Evolutionary conservation across 148 eudicot genomes (phyloP).

Genomic region (Euryodendron excelsum): DNA sequence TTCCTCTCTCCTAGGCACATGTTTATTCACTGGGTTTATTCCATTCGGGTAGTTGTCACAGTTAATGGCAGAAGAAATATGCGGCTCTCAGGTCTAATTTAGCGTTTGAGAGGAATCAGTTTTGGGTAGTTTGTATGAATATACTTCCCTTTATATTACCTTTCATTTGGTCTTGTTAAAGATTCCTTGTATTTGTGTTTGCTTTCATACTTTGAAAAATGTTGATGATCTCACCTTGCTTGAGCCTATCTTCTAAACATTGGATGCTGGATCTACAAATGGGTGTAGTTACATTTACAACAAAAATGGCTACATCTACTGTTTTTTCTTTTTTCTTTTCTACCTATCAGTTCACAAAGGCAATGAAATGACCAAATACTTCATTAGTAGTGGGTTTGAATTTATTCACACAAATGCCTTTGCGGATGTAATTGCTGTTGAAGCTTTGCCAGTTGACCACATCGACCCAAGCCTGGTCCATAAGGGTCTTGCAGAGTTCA

Average conservation of each 20-base stretch:
- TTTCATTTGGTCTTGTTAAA: not conserved
- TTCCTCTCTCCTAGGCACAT: not conserved
- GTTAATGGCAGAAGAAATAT: not conserved
- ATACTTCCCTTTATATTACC: not conserved
- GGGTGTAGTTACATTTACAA: too few relatives aligned
- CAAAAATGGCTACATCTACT: too few relatives aligned
- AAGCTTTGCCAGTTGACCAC: constrained; percentile 61
- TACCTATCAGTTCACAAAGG: constrained; percentile 67
- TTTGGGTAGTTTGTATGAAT: not conserved
- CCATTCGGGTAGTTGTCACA: not conserved
- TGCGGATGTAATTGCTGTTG: constrained; percentile 61
- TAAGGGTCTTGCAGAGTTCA: constrained; percentile 60
- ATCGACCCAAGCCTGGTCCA: constrained; percentile 58
- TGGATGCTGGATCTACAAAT: too few relatives aligned
- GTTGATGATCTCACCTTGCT: not conserved
- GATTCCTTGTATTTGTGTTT: not conserved
- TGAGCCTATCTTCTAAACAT: too few relatives aligned
- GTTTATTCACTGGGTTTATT: not conserved
- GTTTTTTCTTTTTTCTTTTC: too few relatives aligned
- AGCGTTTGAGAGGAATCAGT: not conserved
- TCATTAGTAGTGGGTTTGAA: constrained; percentile 67
- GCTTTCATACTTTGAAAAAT: not conserved
- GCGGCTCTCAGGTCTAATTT: not conserved
- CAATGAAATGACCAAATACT: constrained; percentile 50
- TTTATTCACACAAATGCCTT: constrained; percentile 57